Conservation (phyloP, 805 yeast species). For the Saccharomyces eubayanus region DNA sequence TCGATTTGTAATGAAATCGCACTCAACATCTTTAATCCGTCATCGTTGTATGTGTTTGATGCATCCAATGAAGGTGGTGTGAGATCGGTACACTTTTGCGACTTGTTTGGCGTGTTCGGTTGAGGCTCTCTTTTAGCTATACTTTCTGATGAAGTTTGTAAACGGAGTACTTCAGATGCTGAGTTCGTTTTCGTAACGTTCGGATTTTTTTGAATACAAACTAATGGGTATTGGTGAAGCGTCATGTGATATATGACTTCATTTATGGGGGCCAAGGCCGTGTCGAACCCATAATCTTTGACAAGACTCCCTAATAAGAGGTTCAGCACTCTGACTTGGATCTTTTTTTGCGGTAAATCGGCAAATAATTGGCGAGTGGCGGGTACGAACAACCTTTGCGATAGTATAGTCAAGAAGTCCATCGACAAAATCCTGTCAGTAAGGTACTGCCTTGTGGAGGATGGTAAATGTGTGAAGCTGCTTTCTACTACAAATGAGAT, state of each 20-base stretch:
- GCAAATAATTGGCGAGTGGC: constrained; percentile 29
- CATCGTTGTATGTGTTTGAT: constrained; percentile 22
- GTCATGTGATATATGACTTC: constrained; percentile 59
- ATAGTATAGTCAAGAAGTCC: constrained; percentile 28
- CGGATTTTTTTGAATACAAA: not conserved
- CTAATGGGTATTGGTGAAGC: constrained; percentile 54
- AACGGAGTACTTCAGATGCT: not conserved
- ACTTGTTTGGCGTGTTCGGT: constrained; percentile 16
- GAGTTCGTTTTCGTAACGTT: not conserved
- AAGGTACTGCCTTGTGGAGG: constrained; percentile 45
- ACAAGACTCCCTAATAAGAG: constrained; percentile 61
- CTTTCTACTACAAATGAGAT: constrained; percentile 57
- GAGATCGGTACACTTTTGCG: not conserved
- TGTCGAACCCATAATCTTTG: constrained; percentile 75
- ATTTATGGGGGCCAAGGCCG: constrained; percentile 53
- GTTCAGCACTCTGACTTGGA: constrained; percentile 43
- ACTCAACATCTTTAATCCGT: constrained; percentile 26
- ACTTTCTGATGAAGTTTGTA: not conserved
- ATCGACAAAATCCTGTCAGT: constrained; percentile 37
- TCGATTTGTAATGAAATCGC: constrained; percentile 23
- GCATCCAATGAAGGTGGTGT: constrained; percentile 13
- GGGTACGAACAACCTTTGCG: constrained; percentile 18
- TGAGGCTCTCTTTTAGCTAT: constrained; percentile 28
- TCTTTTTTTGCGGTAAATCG: constrained; percentile 36
- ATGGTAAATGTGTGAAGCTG: constrained; percentile 45